Evolutionary conservation across 306 rosid genomes (phyloP), one percentile per base, ranked within the genome.

Genomic region (Pyrus betulifolia): DNA sequence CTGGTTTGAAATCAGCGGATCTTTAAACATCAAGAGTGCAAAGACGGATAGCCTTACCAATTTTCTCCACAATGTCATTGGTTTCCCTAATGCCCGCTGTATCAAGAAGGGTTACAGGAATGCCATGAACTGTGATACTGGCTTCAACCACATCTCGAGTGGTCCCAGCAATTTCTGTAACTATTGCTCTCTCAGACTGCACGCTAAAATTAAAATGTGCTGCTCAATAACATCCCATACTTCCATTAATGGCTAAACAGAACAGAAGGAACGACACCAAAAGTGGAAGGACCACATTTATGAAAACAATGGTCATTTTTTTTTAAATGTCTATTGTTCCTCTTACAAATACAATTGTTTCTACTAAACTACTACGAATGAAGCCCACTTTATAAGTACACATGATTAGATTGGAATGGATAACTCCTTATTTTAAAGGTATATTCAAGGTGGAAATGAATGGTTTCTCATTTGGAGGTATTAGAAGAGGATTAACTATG

Each of bases 111-210:
- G 92, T 92, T 58, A 95, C 84, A 72, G 98, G 97, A 74, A 95
- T 90, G 52, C 98, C 98, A 65, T 77, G 67, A 80, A 95, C 80
- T 35, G 85, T 87, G 52, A 95, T 85, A 83, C 89, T 86, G 46
- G 96, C 98, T 87, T 95, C 98, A 80, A 95, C 84, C 77, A 95
- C 97, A 80, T 92, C 98, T 55, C 98, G 90, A 76, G 98, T 95
- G 65, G 98, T 95, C 79, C 98, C 98, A 83, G 98, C 97, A 88
- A 95, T 80, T 85, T 92, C 93, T 63, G 98, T 95, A 84, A 95
- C 98, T 84, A 95, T 95, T 45, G 98, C 98, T 82, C 97, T 95
- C 82, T 95, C 97, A 86, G 97, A 92, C 98, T 95, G 98, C 89
- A 86, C 85, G 88, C 98, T 92, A 95, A 88, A 82, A 78, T 33